These are phyloP conservation scores for Elongisporangium prolatum DNA, from an alignment of 352 stramenopile species.

Conservation along the genomic window DNA sequence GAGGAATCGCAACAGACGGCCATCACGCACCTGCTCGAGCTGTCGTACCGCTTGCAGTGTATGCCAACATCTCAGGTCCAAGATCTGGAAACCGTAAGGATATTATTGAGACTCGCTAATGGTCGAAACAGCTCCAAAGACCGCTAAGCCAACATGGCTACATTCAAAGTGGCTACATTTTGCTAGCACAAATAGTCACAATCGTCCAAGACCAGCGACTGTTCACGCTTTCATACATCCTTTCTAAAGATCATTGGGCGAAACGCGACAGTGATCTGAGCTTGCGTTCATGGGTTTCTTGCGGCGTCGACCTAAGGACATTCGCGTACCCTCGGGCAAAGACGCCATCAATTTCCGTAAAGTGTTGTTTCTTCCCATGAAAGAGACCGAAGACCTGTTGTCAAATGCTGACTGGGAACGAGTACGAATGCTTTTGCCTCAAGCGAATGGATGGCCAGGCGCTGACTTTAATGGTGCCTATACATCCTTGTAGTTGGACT, in stretches of 20 bases:
- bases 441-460: background rate
- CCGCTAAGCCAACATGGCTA: background rate
- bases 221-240: background rate
- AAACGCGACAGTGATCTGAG: background rate
- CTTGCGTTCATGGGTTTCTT: slow-evolving; percentile 49
- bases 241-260: background rate
- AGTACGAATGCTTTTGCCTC: slow-evolving; percentile 25
- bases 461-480: too few relatives aligned
- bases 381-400: slow-evolving; percentile 68
- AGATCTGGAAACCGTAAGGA: background rate
- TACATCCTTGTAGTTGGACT: slow-evolving; percentile 58
- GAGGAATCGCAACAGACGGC: background rate
- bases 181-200: background rate
- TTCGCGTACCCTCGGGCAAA: slow-evolving; percentile 61
- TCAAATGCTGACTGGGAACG: slow-evolving; percentile 61
- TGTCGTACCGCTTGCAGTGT: background rate
- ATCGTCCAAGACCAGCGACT: background rate
- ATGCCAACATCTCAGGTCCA: background rate
- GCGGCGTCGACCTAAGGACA: slow-evolving; percentile 53
- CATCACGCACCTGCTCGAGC: slow-evolving; percentile 3
- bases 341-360: slow-evolving; percentile 80
- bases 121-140: background rate
- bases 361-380: slow-evolving; percentile 63
- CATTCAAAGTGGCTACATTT: background rate
- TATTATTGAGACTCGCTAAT: background rate